phyloP scores from a whole-genome alignment of 2,329 filamentous ascomycete species.

The Ophiosphaerella korrae region DNA sequence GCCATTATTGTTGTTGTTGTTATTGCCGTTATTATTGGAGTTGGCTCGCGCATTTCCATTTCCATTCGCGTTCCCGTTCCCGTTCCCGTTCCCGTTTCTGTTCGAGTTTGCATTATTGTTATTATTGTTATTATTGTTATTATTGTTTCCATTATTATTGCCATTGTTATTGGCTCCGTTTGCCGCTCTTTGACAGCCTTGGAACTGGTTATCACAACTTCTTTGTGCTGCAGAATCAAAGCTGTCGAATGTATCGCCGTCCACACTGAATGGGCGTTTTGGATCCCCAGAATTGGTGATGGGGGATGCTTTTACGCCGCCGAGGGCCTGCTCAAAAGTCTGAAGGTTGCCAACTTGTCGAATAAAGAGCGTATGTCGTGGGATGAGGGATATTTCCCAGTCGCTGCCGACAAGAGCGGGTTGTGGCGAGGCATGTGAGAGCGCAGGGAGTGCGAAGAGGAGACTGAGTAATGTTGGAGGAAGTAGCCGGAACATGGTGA shows the following conservation, averaged over 20 bases:
- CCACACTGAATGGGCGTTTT: constrained; percentile 50
- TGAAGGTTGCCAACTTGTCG: constrained; percentile 41
- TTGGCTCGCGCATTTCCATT: not conserved
- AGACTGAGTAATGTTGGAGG: constrained; percentile 27
- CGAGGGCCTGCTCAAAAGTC: constrained; percentile 54
- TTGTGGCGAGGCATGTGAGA: constrained; percentile 27
- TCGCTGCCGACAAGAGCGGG: constrained; percentile 27
- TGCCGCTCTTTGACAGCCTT: constrained; percentile 55
- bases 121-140: not conserved
- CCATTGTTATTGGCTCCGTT: constrained; percentile 40
- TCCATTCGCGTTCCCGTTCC: not conserved
- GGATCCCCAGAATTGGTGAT: constrained; percentile 55
- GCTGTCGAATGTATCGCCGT: constrained; percentile 56
- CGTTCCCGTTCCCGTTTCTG: constrained; percentile 3
- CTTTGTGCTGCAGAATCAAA: constrained; percentile 62
- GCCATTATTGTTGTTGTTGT: constrained; percentile 2
- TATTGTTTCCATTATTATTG: not conserved
- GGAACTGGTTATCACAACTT: constrained; percentile 68
- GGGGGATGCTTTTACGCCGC: constrained; percentile 59
- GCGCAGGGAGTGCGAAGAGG: constrained; percentile 27
- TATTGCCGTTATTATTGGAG: not conserved
- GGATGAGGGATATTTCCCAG: constrained; percentile 33
- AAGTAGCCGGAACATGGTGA: constrained; percentile 28
- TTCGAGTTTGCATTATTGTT: not conserved
- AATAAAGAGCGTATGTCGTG: constrained; percentile 41